Percentiles rank a stretch among this genome's conserved stretches.
These are phyloP conservation scores for Globisporangium cystogenes DNA, from an alignment of 352 stramenopile species.

Conservation along the genomic window DNA sequence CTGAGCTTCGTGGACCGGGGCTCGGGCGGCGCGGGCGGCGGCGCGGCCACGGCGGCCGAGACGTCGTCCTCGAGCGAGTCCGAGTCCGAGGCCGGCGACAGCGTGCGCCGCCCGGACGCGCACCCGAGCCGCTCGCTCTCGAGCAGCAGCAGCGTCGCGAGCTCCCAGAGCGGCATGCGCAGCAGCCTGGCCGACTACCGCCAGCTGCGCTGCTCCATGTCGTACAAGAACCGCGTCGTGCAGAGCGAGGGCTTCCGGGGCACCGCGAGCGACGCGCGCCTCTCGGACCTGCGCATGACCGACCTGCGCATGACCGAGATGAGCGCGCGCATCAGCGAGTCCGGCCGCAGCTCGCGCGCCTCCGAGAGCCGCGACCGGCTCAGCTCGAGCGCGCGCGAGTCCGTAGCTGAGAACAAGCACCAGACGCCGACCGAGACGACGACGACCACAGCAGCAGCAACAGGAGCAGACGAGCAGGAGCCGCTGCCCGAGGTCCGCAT, in stretches of 20 bases:
- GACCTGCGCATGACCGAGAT: constrained; percentile 20
- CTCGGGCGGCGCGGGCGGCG: constrained; percentile 24
- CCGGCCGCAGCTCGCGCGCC: constrained; percentile 1
- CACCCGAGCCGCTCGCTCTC: constrained; percentile 6
- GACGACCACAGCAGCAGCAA: constrained; percentile 4
- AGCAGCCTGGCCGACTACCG: constrained; percentile 57
- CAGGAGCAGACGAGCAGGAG: neutral
- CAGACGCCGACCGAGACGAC: no score
- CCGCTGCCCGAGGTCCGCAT: constrained; percentile 22
- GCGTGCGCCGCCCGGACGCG: neutral
- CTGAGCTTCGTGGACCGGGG: constrained; percentile 37
- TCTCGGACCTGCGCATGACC: constrained; percentile 18
- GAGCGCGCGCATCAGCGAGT: constrained; percentile 15
- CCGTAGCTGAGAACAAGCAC: constrained; percentile 9
- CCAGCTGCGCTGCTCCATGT: constrained; percentile 81
- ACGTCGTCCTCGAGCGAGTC: constrained; percentile 14
- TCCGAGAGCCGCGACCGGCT: constrained; percentile 7
- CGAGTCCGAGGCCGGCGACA: constrained; percentile 6
- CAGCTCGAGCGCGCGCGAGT: neutral
- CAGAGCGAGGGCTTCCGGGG: constrained; percentile 14
- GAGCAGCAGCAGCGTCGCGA: constrained; percentile 13
- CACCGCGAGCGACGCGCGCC: constrained; percentile 9
- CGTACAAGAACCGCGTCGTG: constrained; percentile 75
- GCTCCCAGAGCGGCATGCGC: constrained; percentile 12
- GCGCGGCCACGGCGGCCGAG: constrained; percentile 5